Conservation (phyloP, 2,329 filamentous ascomycete species). For the Microcyclospora pomicola region DNA sequence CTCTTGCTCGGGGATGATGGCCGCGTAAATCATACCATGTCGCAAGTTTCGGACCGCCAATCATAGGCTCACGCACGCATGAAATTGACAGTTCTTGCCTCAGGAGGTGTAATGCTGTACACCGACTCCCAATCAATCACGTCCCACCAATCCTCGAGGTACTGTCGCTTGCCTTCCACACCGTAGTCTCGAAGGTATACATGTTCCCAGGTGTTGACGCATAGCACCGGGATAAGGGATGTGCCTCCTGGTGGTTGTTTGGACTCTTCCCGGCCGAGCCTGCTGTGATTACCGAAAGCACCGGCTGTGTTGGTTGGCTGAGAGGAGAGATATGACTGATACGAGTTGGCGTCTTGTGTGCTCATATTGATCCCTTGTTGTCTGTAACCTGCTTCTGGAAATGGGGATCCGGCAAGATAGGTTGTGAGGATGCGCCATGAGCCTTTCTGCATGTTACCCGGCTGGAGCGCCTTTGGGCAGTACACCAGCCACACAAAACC, state of each 20-base stretch:
- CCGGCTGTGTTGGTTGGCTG: slow-evolving; percentile 26
- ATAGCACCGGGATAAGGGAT: slow-evolving; percentile 63
- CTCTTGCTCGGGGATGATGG: too few species aligned
- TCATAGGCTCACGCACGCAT: too few species aligned
- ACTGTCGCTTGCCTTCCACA: slow-evolving; percentile 59
- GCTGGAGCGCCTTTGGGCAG: slow-evolving; percentile 11
- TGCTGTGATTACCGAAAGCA: slow-evolving; percentile 22
- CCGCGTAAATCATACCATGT: too few species aligned
- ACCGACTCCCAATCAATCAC: slow-evolving; percentile 75
- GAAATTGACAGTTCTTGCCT: too few species aligned
- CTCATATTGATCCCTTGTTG: slow-evolving; percentile 57
- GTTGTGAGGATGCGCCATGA: slow-evolving; percentile 62
- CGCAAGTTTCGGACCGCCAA: too few species aligned
- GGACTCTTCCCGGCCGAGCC: slow-evolving; percentile 16
- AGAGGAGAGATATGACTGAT: slow-evolving; percentile 9
- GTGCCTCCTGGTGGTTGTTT: slow-evolving; percentile 50
- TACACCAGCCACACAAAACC: slow-evolving; percentile 90
- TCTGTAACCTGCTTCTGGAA: slow-evolving; percentile 71
- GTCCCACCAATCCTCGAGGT: slow-evolving; percentile 74
- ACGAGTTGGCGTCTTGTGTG: slow-evolving; percentile 30
- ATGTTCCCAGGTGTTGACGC: slow-evolving; percentile 94
- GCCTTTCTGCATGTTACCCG: slow-evolving; percentile 26
- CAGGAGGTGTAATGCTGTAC: slow-evolving; percentile 4
- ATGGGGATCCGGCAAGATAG: slow-evolving; percentile 83
- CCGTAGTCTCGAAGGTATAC: slow-evolving; percentile 78